phyloP scores from a whole-genome alignment of 2,329 filamentous ascomycete species.

The Sarocladium strictum region DNA sequence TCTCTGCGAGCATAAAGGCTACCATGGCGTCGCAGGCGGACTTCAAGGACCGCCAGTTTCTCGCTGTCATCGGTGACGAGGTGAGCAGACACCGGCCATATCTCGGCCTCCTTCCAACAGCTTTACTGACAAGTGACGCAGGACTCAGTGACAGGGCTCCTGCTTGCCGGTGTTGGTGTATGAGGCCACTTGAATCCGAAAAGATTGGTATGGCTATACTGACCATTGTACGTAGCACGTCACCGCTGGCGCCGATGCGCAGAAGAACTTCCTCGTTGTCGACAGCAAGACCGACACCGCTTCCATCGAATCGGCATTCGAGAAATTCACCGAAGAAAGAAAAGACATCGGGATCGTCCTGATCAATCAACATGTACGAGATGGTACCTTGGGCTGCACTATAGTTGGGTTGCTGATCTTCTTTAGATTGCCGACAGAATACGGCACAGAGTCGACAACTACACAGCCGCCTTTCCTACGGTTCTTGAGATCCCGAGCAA shows the following conservation, averaged over 20 bases:
- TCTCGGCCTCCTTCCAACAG: not conserved
- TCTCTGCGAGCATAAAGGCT: slow-evolving; percentile 8
- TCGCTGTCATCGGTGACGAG: slow-evolving; percentile 97
- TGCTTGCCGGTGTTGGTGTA: slow-evolving; percentile 93
- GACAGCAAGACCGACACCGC: slow-evolving; percentile 87
- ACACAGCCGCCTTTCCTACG: slow-evolving; percentile 92
- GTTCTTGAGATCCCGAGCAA: slow-evolving; percentile 97
- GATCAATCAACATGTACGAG: slow-evolving; percentile 91
- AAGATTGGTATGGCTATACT: not conserved
- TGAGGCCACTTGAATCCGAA: slow-evolving; percentile 20
- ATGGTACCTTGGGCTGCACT: not conserved
- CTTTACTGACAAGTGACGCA: slow-evolving; percentile 34
- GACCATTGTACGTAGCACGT: slow-evolving; percentile 61
- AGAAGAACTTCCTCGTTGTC: slow-evolving; percentile 98
- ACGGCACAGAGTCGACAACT: slow-evolving; percentile 82
- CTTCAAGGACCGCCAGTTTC: slow-evolving; percentile 84
- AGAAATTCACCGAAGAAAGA: slow-evolving; percentile 78
- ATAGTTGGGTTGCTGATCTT: slow-evolving; percentile 15
- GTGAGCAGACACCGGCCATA: slow-evolving; percentile 36
- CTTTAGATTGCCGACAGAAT: slow-evolving; percentile 85
- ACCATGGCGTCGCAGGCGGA: slow-evolving; percentile 48
- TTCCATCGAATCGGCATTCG: slow-evolving; percentile 84
- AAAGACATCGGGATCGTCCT: slow-evolving; percentile 96
- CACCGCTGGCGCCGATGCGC: slow-evolving; percentile 76
- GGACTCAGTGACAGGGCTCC: slow-evolving; percentile 93